Percentiles rank a stretch among this genome's conserved stretches.
Conservation (phyloP, 177 flowering plant species). For the Telopea speciosissima region DNA sequence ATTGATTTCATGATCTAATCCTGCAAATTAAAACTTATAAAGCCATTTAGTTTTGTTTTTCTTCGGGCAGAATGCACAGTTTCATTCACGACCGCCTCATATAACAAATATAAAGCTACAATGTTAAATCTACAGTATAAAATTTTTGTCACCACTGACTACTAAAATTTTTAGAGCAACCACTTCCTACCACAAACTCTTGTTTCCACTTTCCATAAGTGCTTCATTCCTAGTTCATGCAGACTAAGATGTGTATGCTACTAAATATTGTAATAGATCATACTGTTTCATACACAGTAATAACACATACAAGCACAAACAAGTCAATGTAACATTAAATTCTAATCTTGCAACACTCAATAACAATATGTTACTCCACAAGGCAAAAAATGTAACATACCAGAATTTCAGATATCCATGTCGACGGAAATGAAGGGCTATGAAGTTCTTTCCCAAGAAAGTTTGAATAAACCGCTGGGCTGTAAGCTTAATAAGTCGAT, state of each 20-base stretch:
- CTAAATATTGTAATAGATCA: neutral
- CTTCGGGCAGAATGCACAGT: too few species aligned
- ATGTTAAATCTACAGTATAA: too few species aligned
- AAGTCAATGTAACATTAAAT: neutral
- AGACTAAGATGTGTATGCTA: neutral
- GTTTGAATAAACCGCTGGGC: slow-evolving; percentile 97
- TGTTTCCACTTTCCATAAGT: neutral
- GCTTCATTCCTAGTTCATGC: neutral
- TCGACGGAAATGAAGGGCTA: slow-evolving; percentile 87
- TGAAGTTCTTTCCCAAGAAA: slow-evolving; percentile 69
- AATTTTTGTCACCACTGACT: too few species aligned
- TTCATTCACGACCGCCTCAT: too few species aligned
- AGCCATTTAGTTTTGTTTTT: too few species aligned
- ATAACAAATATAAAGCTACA: too few species aligned
- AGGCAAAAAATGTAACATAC: slow-evolving; percentile 31
- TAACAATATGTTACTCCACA: neutral
- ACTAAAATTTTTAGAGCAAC: neutral
- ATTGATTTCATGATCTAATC: too few species aligned
- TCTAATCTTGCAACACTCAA: neutral
- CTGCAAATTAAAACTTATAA: too few species aligned
- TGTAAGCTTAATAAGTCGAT: slow-evolving; percentile 70
- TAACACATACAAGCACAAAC: neutral
- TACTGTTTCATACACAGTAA: neutral
- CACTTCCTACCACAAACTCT: neutral
- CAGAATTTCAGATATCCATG: slow-evolving; percentile 97